phyloP scores from a whole-genome alignment of 1,284 basidiomycete genomes.

The Anthracocystis setariae region DNA sequence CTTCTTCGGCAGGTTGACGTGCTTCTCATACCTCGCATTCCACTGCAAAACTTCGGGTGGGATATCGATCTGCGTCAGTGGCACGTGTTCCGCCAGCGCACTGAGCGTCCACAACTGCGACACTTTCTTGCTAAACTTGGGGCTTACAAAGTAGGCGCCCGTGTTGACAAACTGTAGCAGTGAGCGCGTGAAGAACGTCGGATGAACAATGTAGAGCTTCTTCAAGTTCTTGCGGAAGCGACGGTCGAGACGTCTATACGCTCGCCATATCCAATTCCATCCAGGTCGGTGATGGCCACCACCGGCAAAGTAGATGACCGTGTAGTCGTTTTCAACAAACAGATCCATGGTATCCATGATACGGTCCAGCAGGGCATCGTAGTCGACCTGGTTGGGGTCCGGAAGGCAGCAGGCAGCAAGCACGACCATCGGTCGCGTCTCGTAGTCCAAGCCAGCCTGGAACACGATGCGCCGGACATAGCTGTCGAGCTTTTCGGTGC shows the following conservation, averaged over 20 bases:
- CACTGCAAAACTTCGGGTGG: conserved; percentile 80
- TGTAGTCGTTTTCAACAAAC: conserved; percentile 79
- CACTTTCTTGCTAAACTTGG: conserved; percentile 87
- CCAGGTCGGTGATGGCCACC: conserved; percentile 79
- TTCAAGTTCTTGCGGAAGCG: conserved; percentile 85
- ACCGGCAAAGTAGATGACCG: conserved; percentile 83
- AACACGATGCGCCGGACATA: conserved; percentile 79
- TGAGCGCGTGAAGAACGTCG: conserved; percentile 79
- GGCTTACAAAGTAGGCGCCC: conserved; percentile 85
- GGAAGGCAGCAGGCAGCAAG: conserved; percentile 77
- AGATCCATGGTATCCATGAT: conserved; percentile 59
- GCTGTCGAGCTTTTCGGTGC: conserved; percentile 69
- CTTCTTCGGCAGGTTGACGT: conserved; percentile 19
- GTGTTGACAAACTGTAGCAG: conserved; percentile 80
- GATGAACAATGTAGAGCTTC: conserved; percentile 84
- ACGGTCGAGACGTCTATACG: conserved; percentile 70
- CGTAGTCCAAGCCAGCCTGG: conserved; percentile 86
- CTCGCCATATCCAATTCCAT: conserved; percentile 91
- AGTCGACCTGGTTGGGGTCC: conserved; percentile 78
- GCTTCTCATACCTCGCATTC: conserved; percentile 23
- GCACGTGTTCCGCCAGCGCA: conserved; percentile 78
- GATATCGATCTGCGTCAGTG: conserved; percentile 84
- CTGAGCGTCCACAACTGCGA: conserved; percentile 79
- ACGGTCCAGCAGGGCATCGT: conserved; percentile 77
- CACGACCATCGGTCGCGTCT: conserved; percentile 88